These are phyloP conservation scores for Alloteropsis angusta DNA, from an alignment of 202 grass and related monocot genomes.

Conservation along the genomic window DNA sequence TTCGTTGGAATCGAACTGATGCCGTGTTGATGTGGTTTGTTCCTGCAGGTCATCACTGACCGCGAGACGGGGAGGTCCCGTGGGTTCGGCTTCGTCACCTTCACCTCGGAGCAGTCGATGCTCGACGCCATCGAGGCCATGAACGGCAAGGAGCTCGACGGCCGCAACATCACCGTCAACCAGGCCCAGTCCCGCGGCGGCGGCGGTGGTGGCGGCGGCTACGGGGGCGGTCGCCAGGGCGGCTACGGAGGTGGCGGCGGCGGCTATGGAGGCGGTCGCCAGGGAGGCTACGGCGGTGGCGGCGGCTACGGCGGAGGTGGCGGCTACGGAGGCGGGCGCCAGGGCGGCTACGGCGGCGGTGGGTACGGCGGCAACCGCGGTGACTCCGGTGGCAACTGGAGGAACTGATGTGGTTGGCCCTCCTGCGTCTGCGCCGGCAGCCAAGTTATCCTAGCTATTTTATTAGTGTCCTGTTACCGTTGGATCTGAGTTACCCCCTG, in stretches of 20 bases:
- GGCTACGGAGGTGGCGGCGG: background rate
- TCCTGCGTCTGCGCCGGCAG: background rate
- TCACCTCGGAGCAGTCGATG: slow-evolving; percentile 61
- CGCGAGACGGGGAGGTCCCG: slow-evolving; percentile 82
- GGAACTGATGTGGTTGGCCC: slow-evolving; percentile 50
- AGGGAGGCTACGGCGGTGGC: background rate
- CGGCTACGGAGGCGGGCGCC: slow-evolving; percentile 5
- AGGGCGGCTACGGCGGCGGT: background rate
- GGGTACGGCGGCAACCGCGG: slow-evolving; percentile 17
- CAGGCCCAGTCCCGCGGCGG: slow-evolving; percentile 78
- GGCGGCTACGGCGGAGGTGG: background rate
- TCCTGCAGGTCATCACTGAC: slow-evolving; percentile 91
- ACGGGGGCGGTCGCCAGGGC: background rate
- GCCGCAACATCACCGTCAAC: slow-evolving; percentile 89
- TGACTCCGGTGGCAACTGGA: slow-evolving; percentile 54
- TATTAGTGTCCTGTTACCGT: background rate
- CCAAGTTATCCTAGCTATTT: slow-evolving; percentile 37
- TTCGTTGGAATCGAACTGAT: too few species aligned
- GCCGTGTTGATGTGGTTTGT: too few species aligned
- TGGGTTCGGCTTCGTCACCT: slow-evolving; percentile 94
- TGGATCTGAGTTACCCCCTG: background rate
- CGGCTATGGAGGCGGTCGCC: background rate
- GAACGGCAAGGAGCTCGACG: slow-evolving; percentile 86
- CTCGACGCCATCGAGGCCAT: slow-evolving; percentile 68
- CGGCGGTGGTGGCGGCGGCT: slow-evolving; percentile 18